A percentile compares a stretch with the other conserved stretches of the same genome.
phyloP scores from a whole-genome alignment of 495 filamentous ascomycete species.

The Penicillium flavigenum region DNA sequence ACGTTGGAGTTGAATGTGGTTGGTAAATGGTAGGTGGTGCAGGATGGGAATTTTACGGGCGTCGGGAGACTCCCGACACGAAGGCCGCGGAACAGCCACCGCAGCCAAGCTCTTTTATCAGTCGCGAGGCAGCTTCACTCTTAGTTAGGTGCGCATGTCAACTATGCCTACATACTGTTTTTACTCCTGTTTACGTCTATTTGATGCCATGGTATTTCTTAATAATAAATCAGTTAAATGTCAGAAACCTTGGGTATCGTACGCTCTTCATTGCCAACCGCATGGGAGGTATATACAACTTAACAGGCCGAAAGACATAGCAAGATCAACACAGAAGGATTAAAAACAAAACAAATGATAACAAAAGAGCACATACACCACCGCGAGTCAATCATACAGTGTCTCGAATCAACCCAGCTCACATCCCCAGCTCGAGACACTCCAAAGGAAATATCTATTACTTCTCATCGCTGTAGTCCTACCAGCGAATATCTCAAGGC shows the following conservation, averaged over 20 bases:
- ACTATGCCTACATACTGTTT: neutral
- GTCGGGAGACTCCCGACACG: slow-evolving; percentile 28
- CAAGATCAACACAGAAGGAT: slow-evolving; percentile 40
- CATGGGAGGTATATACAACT: slow-evolving; percentile 49
- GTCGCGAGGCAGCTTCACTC: neutral
- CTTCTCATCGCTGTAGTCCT: slow-evolving; percentile 14
- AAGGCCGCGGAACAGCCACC: slow-evolving; percentile 20
- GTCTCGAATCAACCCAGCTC: slow-evolving; percentile 12
- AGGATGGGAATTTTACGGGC: slow-evolving; percentile 41
- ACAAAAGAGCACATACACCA: slow-evolving; percentile 20
- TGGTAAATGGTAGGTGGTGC: slow-evolving; percentile 10
- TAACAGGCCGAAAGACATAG: slow-evolving; percentile 34
- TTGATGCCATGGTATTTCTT: neutral
- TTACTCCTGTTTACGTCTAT: neutral
- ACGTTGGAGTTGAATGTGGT: slow-evolving; percentile 13
- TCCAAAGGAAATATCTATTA: slow-evolving; percentile 23
- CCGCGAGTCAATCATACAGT: slow-evolving; percentile 9
- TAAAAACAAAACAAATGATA: slow-evolving; percentile 23
- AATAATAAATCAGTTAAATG: slow-evolving; percentile 1
- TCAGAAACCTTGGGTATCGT: slow-evolving; percentile 35
- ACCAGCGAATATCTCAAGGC: slow-evolving; percentile 19
- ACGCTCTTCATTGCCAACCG: slow-evolving; percentile 47
- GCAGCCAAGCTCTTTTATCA: slow-evolving; percentile 6
- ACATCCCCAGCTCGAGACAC: slow-evolving; percentile 11
- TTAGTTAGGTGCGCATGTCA: neutral